phyloP scores from a whole-genome alignment of 257 asterid genomes.

The Nicotiana paniculata region DNA sequence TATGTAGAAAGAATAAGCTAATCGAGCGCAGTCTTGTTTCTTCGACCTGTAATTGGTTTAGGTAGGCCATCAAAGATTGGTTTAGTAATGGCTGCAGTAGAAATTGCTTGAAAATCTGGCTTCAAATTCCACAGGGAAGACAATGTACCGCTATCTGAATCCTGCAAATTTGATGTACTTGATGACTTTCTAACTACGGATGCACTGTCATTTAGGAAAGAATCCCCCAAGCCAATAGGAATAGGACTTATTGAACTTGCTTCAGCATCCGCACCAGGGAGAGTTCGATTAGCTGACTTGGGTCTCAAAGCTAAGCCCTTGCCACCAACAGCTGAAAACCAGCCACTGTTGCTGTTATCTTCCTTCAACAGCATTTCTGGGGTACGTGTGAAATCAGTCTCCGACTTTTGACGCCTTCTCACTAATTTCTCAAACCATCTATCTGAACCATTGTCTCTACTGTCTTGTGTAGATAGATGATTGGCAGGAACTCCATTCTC shows the following conservation, averaged over 20 bases:
- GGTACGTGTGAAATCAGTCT: constrained; percentile 39
- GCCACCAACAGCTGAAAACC: constrained; percentile 45
- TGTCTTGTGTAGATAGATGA: constrained; percentile 26
- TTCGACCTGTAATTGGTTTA: constrained; percentile 45
- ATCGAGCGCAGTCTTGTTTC: constrained; percentile 75
- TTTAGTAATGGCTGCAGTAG: constrained; percentile 55
- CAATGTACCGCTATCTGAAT: constrained; percentile 44
- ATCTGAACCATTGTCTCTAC: constrained; percentile 30
- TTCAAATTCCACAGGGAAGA: constrained; percentile 68
- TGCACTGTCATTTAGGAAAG: constrained; percentile 25
- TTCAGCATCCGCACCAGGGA: constrained; percentile 38
- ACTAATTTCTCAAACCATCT: constrained; percentile 47
- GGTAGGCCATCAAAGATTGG: constrained; percentile 79
- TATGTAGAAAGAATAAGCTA: constrained; percentile 21
- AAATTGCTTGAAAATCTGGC: constrained; percentile 62
- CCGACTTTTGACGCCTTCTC: constrained; percentile 56
- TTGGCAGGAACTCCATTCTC: constrained; percentile 33
- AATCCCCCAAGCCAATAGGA: constrained; percentile 46
- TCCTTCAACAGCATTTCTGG: constrained; percentile 66
- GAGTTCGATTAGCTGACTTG: constrained; percentile 43
- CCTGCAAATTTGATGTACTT: constrained; percentile 73
- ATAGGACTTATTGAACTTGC: constrained; percentile 30
- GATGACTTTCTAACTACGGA: constrained; percentile 57
- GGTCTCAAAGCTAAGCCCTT: constrained; percentile 73
- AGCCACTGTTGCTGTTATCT: constrained; percentile 35